These are phyloP conservation scores for Nemania sp. DNA, from an alignment of 2,329 filamentous ascomycete genomes.

Conservation along the genomic window DNA sequence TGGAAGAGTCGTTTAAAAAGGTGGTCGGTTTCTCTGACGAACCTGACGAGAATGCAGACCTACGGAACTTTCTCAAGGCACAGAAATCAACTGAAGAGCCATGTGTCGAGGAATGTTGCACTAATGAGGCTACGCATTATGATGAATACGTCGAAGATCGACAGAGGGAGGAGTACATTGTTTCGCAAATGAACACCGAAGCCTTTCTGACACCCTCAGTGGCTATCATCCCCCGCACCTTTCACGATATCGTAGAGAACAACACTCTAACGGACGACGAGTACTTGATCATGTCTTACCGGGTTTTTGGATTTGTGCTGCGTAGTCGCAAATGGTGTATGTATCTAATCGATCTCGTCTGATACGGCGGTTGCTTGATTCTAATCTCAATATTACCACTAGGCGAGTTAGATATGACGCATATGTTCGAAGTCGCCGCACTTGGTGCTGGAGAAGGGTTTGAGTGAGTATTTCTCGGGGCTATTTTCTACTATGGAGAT, in stretches of 20 bases:
- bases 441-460: constrained; percentile 41
- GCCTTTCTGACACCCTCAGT: background rate
- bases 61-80: background rate
- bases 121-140: constrained; percentile 11
- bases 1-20: background rate
- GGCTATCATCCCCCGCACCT: background rate
- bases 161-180: constrained; percentile 17
- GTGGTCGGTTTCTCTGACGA: no score
- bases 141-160: constrained; percentile 21
- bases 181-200: constrained; percentile 2
- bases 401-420: constrained; percentile 39
- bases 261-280: constrained; percentile 29
- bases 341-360: constrained; percentile 20
- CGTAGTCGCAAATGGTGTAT: constrained; percentile 52
- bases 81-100: background rate
- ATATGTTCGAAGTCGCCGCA: constrained; percentile 18
- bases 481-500: no score
- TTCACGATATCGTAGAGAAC: constrained; percentile 2
- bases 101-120: constrained; percentile 29
- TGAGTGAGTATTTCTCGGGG: no score
- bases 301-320: constrained; percentile 52
- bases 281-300: constrained; percentile 49
- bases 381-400: background rate
- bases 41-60: background rate
- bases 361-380: background rate